phyloP scores from a whole-genome alignment of 75 land plant species.

The Sequoiadendron giganteum region DNA sequence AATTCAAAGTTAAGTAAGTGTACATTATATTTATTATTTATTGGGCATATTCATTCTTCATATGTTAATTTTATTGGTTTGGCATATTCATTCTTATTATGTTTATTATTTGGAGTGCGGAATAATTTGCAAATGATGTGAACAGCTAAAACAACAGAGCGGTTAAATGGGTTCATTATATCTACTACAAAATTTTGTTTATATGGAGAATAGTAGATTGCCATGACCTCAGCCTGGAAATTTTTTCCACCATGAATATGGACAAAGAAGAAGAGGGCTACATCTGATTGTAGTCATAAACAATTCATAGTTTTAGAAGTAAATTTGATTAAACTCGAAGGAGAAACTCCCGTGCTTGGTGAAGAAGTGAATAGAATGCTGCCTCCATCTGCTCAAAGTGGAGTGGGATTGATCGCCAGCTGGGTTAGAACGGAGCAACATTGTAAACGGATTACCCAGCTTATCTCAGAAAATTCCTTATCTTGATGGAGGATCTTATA shows the following conservation, averaged over 20 bases:
- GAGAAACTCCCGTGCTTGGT: neutral
- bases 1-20: neutral
- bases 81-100: neutral
- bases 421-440: too few species aligned
- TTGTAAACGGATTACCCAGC: too few species aligned
- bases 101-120: neutral
- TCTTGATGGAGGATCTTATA: neutral
- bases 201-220: neutral
- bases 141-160: neutral
- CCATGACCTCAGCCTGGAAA: neutral
- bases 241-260: neutral
- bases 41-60: neutral
- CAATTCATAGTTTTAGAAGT: neutral
- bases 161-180: neutral
- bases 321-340: neutral
- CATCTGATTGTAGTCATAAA: neutral
- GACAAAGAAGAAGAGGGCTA: neutral
- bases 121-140: neutral
- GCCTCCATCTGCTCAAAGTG: too few species aligned
- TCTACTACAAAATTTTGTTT: neutral
- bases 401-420: too few species aligned
- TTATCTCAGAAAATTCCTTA: neutral
- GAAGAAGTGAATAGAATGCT: too few species aligned
- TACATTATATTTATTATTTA: slow-evolving; percentile 1
- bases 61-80: neutral